phyloP scores from a whole-genome alignment of 2,329 filamentous ascomycete species.

The Cryphonectria nitschkei region DNA sequence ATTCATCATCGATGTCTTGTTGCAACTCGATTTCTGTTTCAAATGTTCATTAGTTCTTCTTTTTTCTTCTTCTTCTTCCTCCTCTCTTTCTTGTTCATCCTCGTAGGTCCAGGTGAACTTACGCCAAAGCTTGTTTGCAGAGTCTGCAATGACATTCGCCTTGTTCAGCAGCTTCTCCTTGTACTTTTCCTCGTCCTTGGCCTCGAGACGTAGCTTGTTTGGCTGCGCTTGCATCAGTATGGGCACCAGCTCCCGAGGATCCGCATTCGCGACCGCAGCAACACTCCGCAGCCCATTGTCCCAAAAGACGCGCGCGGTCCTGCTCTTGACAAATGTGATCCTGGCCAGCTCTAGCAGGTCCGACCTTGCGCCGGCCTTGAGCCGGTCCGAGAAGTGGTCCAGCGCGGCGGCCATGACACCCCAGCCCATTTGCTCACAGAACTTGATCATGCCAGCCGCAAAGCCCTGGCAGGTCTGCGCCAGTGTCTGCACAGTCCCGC shows the following conservation, averaged over 20 bases:
- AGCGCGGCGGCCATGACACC: conserved; percentile 71
- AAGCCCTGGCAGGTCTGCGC: conserved; percentile 79
- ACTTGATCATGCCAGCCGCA: conserved; percentile 78
- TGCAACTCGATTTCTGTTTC: conserved; percentile 54
- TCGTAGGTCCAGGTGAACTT: conserved; percentile 37
- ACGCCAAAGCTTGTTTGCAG: conserved; percentile 73
- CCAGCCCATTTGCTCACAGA: conserved; percentile 79
- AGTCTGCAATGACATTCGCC: conserved; percentile 68
- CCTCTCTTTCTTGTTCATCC: neutral
- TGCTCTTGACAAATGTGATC: conserved; percentile 76
- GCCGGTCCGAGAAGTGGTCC: conserved; percentile 75
- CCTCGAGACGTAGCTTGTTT: conserved; percentile 62
- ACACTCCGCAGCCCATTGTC: conserved; percentile 76
- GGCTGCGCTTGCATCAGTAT: conserved; percentile 76
- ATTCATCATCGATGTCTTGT: conserved; percentile 52
- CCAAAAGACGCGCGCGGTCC: conserved; percentile 74
- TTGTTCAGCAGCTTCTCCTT: conserved; percentile 67
- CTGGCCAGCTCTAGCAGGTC: conserved; percentile 73
- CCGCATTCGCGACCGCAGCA: conserved; percentile 69
- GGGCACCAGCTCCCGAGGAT: conserved; percentile 68
- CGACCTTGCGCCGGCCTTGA: conserved; percentile 71
- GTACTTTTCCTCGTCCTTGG: conserved; percentile 61
- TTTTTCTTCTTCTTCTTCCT: neutral
- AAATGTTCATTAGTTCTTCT: conserved; percentile 27
- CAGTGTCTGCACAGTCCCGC: conserved; percentile 72